Evolutionary conservation across 257 asterid species (phyloP).

Genomic region (Capsicum rhomboideum): DNA sequence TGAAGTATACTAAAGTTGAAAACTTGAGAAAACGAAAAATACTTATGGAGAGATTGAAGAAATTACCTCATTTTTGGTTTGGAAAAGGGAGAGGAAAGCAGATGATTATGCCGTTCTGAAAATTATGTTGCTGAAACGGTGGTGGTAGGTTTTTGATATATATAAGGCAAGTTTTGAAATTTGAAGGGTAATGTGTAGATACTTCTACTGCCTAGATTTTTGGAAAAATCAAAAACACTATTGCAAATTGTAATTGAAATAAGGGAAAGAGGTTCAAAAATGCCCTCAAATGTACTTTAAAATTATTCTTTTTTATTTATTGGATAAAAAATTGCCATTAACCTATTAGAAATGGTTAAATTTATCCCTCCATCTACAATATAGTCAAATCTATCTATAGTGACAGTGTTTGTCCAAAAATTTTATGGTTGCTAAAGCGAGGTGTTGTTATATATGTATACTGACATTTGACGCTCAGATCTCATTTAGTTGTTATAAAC

Average conservation of each 20-base stretch:
- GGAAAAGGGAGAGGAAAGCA: background rate
- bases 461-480: too few relatives aligned
- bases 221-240: background rate
- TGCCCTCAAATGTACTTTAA: too few relatives aligned
- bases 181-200: slow-evolving; percentile 15
- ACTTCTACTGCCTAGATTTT: slow-evolving; percentile 7
- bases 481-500: too few relatives aligned
- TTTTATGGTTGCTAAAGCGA: too few relatives aligned
- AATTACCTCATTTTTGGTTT: background rate
- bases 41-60: background rate
- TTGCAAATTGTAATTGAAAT: background rate
- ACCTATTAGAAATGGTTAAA: too few relatives aligned
- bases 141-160: background rate
- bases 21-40: background rate
- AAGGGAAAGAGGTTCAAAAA: background rate
- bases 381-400: too few relatives aligned
- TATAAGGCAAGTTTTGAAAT: background rate
- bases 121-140: background rate
- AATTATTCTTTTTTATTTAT: too few relatives aligned
- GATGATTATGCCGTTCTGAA: background rate
- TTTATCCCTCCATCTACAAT: too few relatives aligned
- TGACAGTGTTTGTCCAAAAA: too few relatives aligned
- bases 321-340: too few relatives aligned
- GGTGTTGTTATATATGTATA: too few relatives aligned
- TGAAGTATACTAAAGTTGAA: background rate